These are phyloP conservation scores for Neurospora africana DNA, from an alignment of 495 filamentous ascomycete species.

Conservation along the genomic window DNA sequence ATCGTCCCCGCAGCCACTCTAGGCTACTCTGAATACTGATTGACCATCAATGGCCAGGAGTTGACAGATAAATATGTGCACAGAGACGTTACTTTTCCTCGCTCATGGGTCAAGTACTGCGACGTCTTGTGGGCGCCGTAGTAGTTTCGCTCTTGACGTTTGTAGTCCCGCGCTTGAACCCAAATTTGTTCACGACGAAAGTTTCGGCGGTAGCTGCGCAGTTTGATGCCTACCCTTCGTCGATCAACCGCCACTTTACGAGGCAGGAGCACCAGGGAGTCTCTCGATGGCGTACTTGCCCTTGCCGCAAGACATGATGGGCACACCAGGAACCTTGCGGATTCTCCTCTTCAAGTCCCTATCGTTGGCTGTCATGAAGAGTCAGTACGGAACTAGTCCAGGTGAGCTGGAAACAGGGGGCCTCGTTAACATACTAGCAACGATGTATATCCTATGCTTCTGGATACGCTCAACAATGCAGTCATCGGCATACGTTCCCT, in stretches of 20 bases:
- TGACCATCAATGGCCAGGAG: too few relatives aligned
- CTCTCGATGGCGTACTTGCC: conserved; percentile 91
- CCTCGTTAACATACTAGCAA: conserved; percentile 34
- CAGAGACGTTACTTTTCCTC: too few relatives aligned
- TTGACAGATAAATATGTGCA: too few relatives aligned
- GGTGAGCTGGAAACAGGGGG: too few relatives aligned
- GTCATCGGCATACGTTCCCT: conserved; percentile 90
- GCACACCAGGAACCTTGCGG: conserved; percentile 56
- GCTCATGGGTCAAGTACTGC: too few relatives aligned
- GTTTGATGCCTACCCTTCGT: neutral
- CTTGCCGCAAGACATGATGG: conserved; percentile 54
- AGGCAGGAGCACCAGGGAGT: conserved; percentile 62
- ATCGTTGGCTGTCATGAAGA: conserved; percentile 52
- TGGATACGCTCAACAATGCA: conserved; percentile 82
- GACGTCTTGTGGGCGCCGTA: too few relatives aligned
- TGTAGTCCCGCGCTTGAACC: too few relatives aligned
- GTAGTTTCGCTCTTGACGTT: too few relatives aligned
- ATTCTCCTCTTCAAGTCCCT: conserved; percentile 69
- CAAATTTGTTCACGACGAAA: too few relatives aligned
- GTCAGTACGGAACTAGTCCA: too few relatives aligned
- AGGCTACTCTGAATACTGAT: too few relatives aligned
- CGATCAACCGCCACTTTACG: conserved; percentile 5
- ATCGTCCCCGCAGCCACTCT: too few relatives aligned
- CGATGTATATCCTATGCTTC: conserved; percentile 71
- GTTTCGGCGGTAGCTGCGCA: neutral